Evolutionary conservation across 139 green algal genomes (phyloP), one percentile per base, ranked within the genome.

Genomic region (Chlamydomonas eustigma): DNA sequence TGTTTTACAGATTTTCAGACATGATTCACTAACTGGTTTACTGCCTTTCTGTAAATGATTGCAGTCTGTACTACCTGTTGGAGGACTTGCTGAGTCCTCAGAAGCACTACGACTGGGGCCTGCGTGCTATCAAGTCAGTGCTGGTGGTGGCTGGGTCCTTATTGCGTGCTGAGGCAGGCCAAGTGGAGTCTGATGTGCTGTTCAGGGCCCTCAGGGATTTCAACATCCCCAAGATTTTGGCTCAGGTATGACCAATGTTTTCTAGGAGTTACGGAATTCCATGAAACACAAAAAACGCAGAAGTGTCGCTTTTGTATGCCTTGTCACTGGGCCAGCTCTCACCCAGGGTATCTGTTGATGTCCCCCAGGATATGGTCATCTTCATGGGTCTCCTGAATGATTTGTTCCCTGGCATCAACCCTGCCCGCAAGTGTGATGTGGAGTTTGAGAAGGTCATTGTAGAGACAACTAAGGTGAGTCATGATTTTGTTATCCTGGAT

Each of bases 91-190:
- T 95, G 67, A 89, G 81, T 25, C 91, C 91, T 72, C 86, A 93
- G 77, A 96, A 94, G 89, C 90, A 95, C 79, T 95, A 95, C 73
- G 89, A 93, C 80, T 93, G 90, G 90, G 90, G 90, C 50, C 88
- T 95, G 71, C 87, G 90, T 58, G 89, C 90, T 72, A 95, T 95
- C 85, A 95, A 93, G 85, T 91, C 84, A 24, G 90, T 95, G 83
- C 83, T 95, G 74, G 89, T 93, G 58, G 90, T 95, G 44, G 90
- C 90, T 28, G 90, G 90, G 31, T 89, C 85, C 28, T 80, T 93
- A 81, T 80, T 93, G 76, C 86, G 90, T 50, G 86, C 90, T 22
- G 85, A 93, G 88, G 86, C 86, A 44, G 91, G 91, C 2, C 91
- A 96, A 83, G 86, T 92, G 68, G 91, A 96, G 83, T 82, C 83